These are phyloP conservation scores for Aspergillus novofumigatus DNA, from an alignment of 2,329 filamentous ascomycete genomes.

Conservation along the genomic window DNA sequence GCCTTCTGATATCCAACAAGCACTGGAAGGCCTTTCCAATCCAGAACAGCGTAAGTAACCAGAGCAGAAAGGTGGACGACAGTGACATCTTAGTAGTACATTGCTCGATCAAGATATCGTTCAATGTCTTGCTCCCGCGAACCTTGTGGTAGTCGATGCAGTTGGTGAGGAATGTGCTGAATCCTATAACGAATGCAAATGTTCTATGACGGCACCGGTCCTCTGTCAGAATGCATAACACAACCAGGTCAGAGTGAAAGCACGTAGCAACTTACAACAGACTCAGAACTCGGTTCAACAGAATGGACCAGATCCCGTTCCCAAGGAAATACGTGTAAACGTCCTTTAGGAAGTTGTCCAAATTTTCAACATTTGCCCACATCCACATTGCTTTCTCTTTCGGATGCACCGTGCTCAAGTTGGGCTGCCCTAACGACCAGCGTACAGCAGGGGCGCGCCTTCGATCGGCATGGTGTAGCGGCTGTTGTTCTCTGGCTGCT, in stretches of 20 bases:
- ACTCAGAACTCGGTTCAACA: conserved; percentile 67
- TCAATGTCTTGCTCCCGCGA: conserved; percentile 58
- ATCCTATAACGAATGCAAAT: conserved; percentile 73
- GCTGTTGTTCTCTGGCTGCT: conserved; percentile 44
- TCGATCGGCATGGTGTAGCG: conserved; percentile 18
- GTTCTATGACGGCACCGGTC: conserved; percentile 50
- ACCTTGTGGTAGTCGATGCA: conserved; percentile 79
- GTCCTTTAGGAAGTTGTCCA: conserved; percentile 80
- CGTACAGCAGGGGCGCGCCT: conserved; percentile 17
- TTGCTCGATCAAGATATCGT: conserved; percentile 63
- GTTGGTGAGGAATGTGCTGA: conserved; percentile 78
- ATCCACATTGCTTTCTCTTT: conserved; percentile 83
- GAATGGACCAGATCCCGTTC: conserved; percentile 79
- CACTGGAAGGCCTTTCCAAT: conserved; percentile 74
- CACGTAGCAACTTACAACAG: conserved; percentile 57
- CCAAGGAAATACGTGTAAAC: conserved; percentile 84
- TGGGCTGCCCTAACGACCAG: conserved; percentile 28
- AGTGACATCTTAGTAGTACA: conserved; percentile 74
- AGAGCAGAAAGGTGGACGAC: conserved; percentile 71
- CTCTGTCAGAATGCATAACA: background rate
- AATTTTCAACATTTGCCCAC: conserved; percentile 86
- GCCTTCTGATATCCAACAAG: conserved; percentile 66
- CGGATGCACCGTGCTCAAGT: conserved; percentile 48
- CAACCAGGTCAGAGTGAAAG: background rate
- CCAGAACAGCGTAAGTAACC: conserved; percentile 83